Conservation (phyloP, 805 yeast species). For the Barnettozyma pratensis region DNA sequence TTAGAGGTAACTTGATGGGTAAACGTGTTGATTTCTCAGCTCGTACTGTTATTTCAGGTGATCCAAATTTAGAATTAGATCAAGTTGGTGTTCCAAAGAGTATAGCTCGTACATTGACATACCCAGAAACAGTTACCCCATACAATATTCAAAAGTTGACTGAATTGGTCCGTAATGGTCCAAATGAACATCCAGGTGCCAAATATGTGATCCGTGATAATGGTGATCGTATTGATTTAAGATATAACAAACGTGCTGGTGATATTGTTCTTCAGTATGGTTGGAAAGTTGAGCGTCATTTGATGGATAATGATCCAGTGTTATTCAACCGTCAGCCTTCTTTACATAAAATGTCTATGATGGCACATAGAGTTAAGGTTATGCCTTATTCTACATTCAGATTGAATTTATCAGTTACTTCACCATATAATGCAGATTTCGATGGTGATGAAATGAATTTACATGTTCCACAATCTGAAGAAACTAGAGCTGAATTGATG, state of each 20-base stretch:
- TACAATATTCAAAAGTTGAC: conserved; percentile 92
- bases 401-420: conserved; percentile 91
- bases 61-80: conserved; percentile 94
- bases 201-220: conserved; percentile 96
- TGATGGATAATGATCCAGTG: conserved; percentile 97
- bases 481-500: conserved; percentile 92
- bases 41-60: conserved; percentile 98
- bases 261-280: conserved; percentile 97
- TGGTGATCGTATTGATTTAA: conserved; percentile 96
- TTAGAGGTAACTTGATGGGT: conserved; percentile 98
- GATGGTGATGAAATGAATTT: conserved; percentile 99
- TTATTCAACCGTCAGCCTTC: conserved; percentile 99
- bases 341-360: conserved; percentile 98
- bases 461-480: conserved; percentile 88
- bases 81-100: conserved; percentile 99
- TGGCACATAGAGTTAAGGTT: conserved; percentile 97
- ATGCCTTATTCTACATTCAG: conserved; percentile 99
- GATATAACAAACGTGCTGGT: conserved; percentile 97
- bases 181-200: conserved; percentile 99
- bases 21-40: conserved; percentile 99
- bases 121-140: conserved; percentile 97
- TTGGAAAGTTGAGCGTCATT: conserved; percentile 98
- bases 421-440: conserved; percentile 99
- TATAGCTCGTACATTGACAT: conserved; percentile 90
- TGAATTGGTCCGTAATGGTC: conserved; percentile 93